phyloP scores from a whole-genome alignment of 352 stramenopile genomes.

The Saprolegnia parasitica region DNA sequence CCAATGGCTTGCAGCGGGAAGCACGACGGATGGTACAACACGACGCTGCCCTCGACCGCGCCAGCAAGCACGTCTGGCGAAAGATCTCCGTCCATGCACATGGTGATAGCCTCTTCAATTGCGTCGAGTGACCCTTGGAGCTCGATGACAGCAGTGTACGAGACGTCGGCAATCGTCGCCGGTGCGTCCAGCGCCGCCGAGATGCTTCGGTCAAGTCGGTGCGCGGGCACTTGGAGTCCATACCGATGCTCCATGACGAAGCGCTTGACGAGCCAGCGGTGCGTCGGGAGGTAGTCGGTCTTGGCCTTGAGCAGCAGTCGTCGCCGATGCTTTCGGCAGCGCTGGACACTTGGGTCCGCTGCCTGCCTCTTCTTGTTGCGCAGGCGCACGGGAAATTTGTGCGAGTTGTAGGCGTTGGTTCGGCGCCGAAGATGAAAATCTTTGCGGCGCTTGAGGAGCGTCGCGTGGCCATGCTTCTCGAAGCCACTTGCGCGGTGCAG shows the following conservation, averaged over 20 bases:
- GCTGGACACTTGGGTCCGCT: background rate
- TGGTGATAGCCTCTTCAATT: background rate
- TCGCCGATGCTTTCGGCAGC: slow-evolving; percentile 23
- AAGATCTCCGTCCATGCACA: slow-evolving; percentile 3
- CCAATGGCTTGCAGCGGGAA: slow-evolving; percentile 20
- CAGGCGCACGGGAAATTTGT: slow-evolving; percentile 22
- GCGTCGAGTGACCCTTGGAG: background rate
- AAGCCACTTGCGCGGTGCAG: slow-evolving; percentile 20
- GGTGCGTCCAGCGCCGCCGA: slow-evolving; percentile 10
- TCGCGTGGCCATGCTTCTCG: background rate
- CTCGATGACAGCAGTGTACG: slow-evolving; percentile 6
- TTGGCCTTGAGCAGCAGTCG: slow-evolving; percentile 6
- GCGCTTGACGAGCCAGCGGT: slow-evolving; percentile 22
- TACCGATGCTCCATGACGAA: slow-evolving; percentile 15
- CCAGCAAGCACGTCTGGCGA: background rate
- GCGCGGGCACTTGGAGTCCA: background rate
- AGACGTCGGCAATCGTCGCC: slow-evolving; percentile 10
- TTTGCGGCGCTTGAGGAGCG: slow-evolving; percentile 3
- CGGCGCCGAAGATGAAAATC: slow-evolving; percentile 23
- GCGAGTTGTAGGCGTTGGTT: slow-evolving; percentile 23
- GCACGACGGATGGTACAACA: slow-evolving; percentile 6
- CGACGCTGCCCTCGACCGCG: slow-evolving; percentile 6
- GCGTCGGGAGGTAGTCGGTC: slow-evolving; percentile 12
- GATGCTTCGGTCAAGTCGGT: slow-evolving; percentile 6
- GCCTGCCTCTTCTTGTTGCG: background rate